Evolutionary conservation across 345 rosid genomes (phyloP), one percentile per base, ranked within the genome.

Genomic region (Lepidium africanum): DNA sequence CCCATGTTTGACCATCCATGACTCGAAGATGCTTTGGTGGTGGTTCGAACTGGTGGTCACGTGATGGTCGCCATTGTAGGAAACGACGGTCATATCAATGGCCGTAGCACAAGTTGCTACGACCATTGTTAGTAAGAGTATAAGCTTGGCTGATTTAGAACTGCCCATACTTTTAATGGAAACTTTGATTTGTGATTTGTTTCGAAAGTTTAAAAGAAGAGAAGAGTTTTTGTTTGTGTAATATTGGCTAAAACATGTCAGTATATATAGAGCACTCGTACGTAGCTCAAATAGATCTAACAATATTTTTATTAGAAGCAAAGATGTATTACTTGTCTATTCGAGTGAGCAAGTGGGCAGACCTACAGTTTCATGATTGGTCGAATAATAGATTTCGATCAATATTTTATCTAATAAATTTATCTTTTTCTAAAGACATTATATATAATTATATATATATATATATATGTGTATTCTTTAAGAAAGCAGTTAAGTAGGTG

Each of bases 11-110:
- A 79, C 77, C 67, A 83, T 50, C 96, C 96, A 88, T 27, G 57
- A 38, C 74, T 86, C 89, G 61, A 72, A 64, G 38, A n/a, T 13
- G 9, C 56, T 36, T 6, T 53, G 12, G 77, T 64, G 40, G 66
- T 35, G 17, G 25, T 10, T 17, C 7, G 54, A 6, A 53, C 62
- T 8, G 0, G 55, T n/a, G 32, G 60, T 70, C 1, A 50, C 27
- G 2, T 36, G 37, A 25, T 65, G 36, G n/a, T 8, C 60, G 17
- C 53, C 38, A n/a, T 85, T 70, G 70, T 77, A 82, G 58, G 76
- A 75, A 9, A 84, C 57, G 36, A 84, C 78, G 15, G 95, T 84
- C 89, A 84, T 84, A 75, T 89, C 85, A 83, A 82, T 12, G 38
- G 91, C 82, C 2, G 7, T 73, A 51, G 47, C 60, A 56, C 60